Percentiles rank a stretch among this genome's conserved stretches.
Conservation (phyloP, 352 stramenopile genomes). For the Phytophthora pseudosyringae region DNA sequence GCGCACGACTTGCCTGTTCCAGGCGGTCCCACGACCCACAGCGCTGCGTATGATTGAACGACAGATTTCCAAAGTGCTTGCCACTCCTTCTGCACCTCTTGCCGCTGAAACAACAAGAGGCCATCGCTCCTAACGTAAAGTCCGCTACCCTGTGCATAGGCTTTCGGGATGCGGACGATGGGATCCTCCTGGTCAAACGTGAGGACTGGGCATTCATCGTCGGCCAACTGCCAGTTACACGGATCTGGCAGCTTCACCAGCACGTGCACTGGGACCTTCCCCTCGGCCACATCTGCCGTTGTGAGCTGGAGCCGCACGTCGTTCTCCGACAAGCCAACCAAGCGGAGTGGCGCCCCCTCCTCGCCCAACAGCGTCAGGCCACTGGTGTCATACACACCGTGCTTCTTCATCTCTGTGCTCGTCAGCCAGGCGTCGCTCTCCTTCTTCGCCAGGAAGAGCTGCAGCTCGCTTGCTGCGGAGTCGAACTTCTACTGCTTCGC, state of each 20-base stretch:
- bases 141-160: neutral
- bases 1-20: slow-evolving; percentile 16
- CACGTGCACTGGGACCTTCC: too few relatives aligned
- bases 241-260: neutral
- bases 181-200: neutral
- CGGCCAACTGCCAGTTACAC: neutral
- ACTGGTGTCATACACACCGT: too few relatives aligned
- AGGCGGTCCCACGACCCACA: slow-evolving; percentile 21
- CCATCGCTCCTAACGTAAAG: neutral
- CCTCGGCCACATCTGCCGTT: too few relatives aligned
- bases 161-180: slow-evolving; percentile 6
- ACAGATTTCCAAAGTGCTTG: neutral
- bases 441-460: too few relatives aligned
- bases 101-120: neutral
- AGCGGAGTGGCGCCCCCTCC: too few relatives aligned
- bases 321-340: too few relatives aligned
- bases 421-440: too few relatives aligned
- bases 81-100: slow-evolving; percentile 2
- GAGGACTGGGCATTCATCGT: neutral
- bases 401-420: too few relatives aligned
- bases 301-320: too few relatives aligned
- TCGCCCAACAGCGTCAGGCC: too few relatives aligned
- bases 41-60: neutral
- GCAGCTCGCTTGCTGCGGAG: too few relatives aligned
- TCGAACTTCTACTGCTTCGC: too few relatives aligned